Evolutionary conservation across 495 filamentous ascomycete species (phyloP).

Genomic region (Tuber melanosporum): DNA sequence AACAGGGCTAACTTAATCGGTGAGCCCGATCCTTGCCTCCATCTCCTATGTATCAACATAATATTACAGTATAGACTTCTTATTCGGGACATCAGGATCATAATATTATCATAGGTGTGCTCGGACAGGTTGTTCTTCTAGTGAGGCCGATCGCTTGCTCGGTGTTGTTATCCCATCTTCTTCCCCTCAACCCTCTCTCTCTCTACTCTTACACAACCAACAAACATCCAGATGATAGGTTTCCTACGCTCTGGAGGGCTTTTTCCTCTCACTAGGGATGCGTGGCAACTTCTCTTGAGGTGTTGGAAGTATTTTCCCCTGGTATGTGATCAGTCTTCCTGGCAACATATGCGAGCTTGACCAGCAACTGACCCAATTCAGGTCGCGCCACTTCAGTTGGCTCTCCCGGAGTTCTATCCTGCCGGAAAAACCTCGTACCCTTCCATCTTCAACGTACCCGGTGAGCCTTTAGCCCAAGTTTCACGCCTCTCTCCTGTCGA

Average conservation of each 20-base stretch:
- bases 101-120: no score
- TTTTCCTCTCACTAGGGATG: constrained; percentile 27
- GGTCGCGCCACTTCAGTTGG: constrained; percentile 32
- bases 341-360: not conserved
- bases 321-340: constrained; percentile 1
- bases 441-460: constrained; percentile 76
- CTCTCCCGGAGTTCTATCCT: constrained; percentile 53
- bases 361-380: constrained; percentile 8
- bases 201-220: not conserved
- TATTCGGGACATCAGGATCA: no score
- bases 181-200: not conserved
- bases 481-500: not conserved
- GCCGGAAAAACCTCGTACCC: constrained; percentile 78
- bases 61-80: no score
- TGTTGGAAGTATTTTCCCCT: constrained; percentile 34
- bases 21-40: no score
- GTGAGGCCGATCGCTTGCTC: no score
- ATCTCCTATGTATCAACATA: no score
- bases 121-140: no score
- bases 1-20: no score
- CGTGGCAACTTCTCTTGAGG: constrained; percentile 30
- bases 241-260: constrained; percentile 21
- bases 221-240: constrained; percentile 4
- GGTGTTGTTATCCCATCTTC: not conserved
- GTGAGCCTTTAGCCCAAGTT: constrained; percentile 37